phyloP scores from a whole-genome alignment of 1,139 yeast species.

The Kodamaea arcana region DNA sequence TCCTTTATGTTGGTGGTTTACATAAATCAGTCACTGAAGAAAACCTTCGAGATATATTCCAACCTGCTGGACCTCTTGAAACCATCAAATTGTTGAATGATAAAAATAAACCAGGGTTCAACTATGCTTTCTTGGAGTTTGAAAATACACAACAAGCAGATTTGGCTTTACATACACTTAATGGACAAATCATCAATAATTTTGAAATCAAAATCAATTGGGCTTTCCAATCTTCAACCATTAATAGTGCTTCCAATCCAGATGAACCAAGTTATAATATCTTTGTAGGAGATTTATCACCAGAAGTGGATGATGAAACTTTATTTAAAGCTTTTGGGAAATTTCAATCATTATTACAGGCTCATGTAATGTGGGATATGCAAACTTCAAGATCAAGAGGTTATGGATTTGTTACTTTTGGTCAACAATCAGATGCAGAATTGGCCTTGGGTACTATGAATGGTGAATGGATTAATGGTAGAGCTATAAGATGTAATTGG shows the following conservation, averaged over 20 bases:
- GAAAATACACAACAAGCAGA: slow-evolving; percentile 56
- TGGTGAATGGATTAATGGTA: slow-evolving; percentile 67
- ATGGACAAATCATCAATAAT: slow-evolving; percentile 52
- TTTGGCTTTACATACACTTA: slow-evolving; percentile 56
- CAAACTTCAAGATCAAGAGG: slow-evolving; percentile 89
- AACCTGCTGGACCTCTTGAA: slow-evolving; percentile 56
- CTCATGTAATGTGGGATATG: slow-evolving; percentile 98
- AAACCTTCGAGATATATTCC: slow-evolving; percentile 55
- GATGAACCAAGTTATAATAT: slow-evolving; percentile 58
- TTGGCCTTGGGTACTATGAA: slow-evolving; percentile 70
- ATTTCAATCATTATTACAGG: slow-evolving; percentile 66
- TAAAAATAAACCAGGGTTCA: slow-evolving; percentile 68
- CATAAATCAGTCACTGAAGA: slow-evolving; percentile 65
- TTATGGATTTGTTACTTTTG: slow-evolving; percentile 86
- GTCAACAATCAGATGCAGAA: slow-evolving; percentile 65
- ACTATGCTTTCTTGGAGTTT: slow-evolving; percentile 83
- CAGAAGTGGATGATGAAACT: slow-evolving; percentile 78
- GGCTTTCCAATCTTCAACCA: slow-evolving; percentile 69
- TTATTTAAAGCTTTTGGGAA: slow-evolving; percentile 56
- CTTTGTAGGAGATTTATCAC: slow-evolving; percentile 82
- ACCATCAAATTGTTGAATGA: slow-evolving; percentile 69
- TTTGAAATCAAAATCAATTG: slow-evolving; percentile 64
- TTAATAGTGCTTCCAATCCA: slow-evolving; percentile 49
- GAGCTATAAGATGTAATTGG: slow-evolving; percentile 84
- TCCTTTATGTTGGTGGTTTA: slow-evolving; percentile 74